Evolutionary conservation across 352 stramenopile genomes (phyloP).

Genomic region (Globisporangium solare): DNA sequence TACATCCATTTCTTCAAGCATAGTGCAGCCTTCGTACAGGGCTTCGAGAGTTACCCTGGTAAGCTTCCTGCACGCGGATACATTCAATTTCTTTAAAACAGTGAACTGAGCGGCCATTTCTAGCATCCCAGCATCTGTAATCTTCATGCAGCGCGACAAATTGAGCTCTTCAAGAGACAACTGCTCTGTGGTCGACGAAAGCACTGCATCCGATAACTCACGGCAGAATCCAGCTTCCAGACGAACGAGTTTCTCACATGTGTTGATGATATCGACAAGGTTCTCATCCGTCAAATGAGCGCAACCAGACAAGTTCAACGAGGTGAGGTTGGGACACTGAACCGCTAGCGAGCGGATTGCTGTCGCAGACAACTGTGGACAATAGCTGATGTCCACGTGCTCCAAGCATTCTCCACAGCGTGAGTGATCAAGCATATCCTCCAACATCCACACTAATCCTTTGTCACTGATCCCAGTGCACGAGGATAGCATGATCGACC

Average conservation of each 20-base stretch:
- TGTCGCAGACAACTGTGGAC: slow-evolving; percentile 47
- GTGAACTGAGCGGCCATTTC: slow-evolving; percentile 71
- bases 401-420: slow-evolving; percentile 33
- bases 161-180: slow-evolving; percentile 80
- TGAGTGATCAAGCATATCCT: slow-evolving; percentile 66
- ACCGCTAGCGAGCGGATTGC: slow-evolving; percentile 55
- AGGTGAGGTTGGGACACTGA: slow-evolving; percentile 49
- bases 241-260: slow-evolving; percentile 61
- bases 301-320: slow-evolving; percentile 84
- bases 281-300: slow-evolving; percentile 62
- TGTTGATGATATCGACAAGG: slow-evolving; percentile 62
- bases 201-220: slow-evolving; percentile 68
- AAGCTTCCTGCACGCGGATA: slow-evolving; percentile 81
- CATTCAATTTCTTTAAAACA: slow-evolving; percentile 59
- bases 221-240: slow-evolving; percentile 81
- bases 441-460: slow-evolving; percentile 45
- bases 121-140: slow-evolving; percentile 84
- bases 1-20: slow-evolving; percentile 74
- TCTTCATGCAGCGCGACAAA: slow-evolving; percentile 55
- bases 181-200: slow-evolving; percentile 65
- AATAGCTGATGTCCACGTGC: slow-evolving; percentile 81
- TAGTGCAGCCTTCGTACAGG: slow-evolving; percentile 45
- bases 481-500: slow-evolving; percentile 47
- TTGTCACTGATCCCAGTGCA: slow-evolving; percentile 67
- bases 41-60: slow-evolving; percentile 48